phyloP scores from a whole-genome alignment of 768 basidiomycete genomes.

The Trametes cingulata region DNA sequence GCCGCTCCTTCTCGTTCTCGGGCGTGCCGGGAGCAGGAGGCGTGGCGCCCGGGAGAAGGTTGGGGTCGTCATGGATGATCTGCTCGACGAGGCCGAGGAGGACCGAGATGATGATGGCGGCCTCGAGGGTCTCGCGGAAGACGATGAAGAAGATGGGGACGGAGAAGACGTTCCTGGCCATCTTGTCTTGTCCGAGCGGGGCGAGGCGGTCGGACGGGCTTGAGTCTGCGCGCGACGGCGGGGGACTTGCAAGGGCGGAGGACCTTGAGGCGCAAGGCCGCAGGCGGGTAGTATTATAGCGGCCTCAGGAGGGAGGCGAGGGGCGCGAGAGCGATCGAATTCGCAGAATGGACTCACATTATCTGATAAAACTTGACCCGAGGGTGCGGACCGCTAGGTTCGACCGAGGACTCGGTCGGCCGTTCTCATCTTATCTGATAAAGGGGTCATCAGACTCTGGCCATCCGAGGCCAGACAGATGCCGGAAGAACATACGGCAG shows the following conservation, averaged over 20 bases:
- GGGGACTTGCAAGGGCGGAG: slow-evolving; percentile 19
- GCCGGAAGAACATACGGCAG: slow-evolving; percentile 10
- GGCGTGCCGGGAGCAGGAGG: slow-evolving; percentile 9
- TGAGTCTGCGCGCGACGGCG: slow-evolving; percentile 9
- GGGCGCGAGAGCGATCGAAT: slow-evolving; percentile 2
- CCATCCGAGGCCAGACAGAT: slow-evolving; percentile 1
- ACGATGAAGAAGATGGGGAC: slow-evolving; percentile 96
- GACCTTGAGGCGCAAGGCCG: slow-evolving; percentile 12
- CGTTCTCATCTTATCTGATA: slow-evolving; percentile 30
- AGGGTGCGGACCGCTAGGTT: neutral
- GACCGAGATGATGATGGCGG: slow-evolving; percentile 89
- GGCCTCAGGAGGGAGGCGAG: slow-evolving; percentile 5
- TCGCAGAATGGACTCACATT: slow-evolving; percentile 10
- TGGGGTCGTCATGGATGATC: slow-evolving; percentile 47
- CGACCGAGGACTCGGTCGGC: slow-evolving; percentile 10
- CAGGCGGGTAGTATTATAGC: slow-evolving; percentile 9
- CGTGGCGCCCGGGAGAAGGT: slow-evolving; percentile 12
- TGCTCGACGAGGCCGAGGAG: slow-evolving; percentile 92
- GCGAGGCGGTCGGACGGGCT: slow-evolving; percentile 8
- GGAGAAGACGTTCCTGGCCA: slow-evolving; percentile 80
- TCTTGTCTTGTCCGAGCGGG: slow-evolving; percentile 32
- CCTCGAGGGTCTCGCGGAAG: slow-evolving; percentile 93
- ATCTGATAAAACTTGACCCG: slow-evolving; percentile 31
- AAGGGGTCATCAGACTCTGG: slow-evolving; percentile 21
- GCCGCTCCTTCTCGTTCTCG: slow-evolving; percentile 23